A percentile compares a stretch with the other conserved stretches of the same genome.
Evolutionary conservation across 1,284 basidiomycete genomes (phyloP).

Genomic region (Trichosporon asahii): DNA sequence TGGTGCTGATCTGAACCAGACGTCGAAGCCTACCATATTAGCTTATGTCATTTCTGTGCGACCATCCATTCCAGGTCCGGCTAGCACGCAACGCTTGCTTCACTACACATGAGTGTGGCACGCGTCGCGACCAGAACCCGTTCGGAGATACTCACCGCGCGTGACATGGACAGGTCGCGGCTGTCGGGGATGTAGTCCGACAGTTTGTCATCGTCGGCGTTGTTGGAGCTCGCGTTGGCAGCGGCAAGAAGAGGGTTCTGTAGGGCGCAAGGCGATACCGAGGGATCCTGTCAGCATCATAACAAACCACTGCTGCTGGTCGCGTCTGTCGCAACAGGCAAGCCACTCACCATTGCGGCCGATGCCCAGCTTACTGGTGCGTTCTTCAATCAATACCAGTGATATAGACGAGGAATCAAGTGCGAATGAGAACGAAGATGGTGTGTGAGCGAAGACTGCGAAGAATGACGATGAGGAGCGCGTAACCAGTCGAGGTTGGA

Average conservation of each 20-base stretch:
- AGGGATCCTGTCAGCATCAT: neutral
- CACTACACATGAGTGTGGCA: neutral
- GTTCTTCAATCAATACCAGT: neutral
- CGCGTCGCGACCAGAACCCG: neutral
- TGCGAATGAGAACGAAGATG: neutral
- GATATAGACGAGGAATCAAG: neutral
- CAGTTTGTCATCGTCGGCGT: constrained; percentile 47
- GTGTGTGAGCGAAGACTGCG: neutral
- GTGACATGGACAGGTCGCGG: constrained; percentile 46
- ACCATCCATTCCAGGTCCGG: neutral
- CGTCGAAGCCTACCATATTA: constrained; percentile 36
- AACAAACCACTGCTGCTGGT: neutral
- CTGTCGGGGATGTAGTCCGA: constrained; percentile 49
- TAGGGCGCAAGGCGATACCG: neutral
- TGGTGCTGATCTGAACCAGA: constrained; percentile 42
- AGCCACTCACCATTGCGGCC: constrained; percentile 10
- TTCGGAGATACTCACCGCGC: constrained; percentile 38
- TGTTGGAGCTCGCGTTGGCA: constrained; percentile 33
- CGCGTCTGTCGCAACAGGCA: neutral
- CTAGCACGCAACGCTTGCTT: neutral
- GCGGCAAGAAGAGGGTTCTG: constrained; percentile 50
- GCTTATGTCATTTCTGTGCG: neutral
- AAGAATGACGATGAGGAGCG: neutral
- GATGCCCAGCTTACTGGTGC: neutral
- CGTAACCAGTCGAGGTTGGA: constrained; percentile 5